These are phyloP conservation scores for Cladophialophora psammophila DNA, from an alignment of 2,329 filamentous ascomycete species.

Conservation along the genomic window DNA sequence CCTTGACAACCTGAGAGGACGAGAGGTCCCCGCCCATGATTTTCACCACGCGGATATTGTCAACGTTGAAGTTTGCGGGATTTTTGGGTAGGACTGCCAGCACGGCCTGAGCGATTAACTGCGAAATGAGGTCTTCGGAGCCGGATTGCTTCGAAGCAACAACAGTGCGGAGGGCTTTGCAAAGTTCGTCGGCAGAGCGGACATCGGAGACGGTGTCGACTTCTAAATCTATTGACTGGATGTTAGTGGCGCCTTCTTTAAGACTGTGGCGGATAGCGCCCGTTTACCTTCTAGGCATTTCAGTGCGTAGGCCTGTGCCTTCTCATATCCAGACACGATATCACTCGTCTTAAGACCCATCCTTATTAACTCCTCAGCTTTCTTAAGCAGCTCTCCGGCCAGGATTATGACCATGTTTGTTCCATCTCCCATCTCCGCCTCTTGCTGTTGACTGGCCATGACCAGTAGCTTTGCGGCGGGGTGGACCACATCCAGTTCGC, in stretches of 20 bases:
- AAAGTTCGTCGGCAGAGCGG: constrained; percentile 79
- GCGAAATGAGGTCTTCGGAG: constrained; percentile 84
- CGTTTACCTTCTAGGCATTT: constrained; percentile 75
- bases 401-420: constrained; percentile 97
- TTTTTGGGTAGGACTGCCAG: constrained; percentile 95
- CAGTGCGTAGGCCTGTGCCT: constrained; percentile 87
- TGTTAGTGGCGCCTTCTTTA: neutral
- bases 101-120: constrained; percentile 82
- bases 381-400: constrained; percentile 92
- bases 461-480: constrained; percentile 96
- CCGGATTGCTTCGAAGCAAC: constrained; percentile 97
- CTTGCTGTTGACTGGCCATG: constrained; percentile 99
- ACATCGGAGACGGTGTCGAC: constrained; percentile 91
- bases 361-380: constrained; percentile 93
- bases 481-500: constrained; percentile 97
- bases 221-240: constrained; percentile 68
- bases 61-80: constrained; percentile 94
- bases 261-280: neutral
- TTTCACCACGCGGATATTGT: constrained; percentile 98
- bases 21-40: constrained; percentile 98
- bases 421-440: constrained; percentile 97
- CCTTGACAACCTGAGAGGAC: constrained; percentile 92
- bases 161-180: constrained; percentile 94
- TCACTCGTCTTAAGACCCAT: constrained; percentile 99
- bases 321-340: constrained; percentile 94